phyloP scores from a whole-genome alignment of 768 basidiomycete genomes.

The Pleurotus citrinopileatus region DNA sequence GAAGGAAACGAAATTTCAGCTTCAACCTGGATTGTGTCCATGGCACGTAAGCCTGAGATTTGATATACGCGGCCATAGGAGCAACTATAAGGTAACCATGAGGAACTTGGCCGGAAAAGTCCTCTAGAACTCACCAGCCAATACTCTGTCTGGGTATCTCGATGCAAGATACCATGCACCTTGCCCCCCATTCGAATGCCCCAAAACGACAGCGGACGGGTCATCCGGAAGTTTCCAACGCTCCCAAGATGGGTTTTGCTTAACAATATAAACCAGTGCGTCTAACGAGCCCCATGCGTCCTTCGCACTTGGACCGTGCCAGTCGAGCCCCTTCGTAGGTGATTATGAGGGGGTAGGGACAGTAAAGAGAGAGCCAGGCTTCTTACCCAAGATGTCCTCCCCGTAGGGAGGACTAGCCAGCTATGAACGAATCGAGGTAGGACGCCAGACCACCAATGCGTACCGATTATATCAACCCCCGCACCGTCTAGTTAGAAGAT shows the following conservation, averaged over 20 bases:
- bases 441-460: conserved; percentile 60
- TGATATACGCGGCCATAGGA: conserved; percentile 81
- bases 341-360: conserved; percentile 2
- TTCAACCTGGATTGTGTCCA: conserved; percentile 59
- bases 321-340: conserved; percentile 72
- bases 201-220: conserved; percentile 63
- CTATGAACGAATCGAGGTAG: conserved; percentile 54
- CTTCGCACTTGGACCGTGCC: conserved; percentile 80
- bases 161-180: conserved; percentile 81
- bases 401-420: conserved; percentile 84
- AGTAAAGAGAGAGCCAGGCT: not conserved
- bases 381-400: conserved; percentile 78
- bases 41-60: conserved; percentile 84
- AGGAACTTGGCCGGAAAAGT: not conserved
- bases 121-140: conserved; percentile 45
- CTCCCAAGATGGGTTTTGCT: conserved; percentile 32
- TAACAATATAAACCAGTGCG: conserved; percentile 49
- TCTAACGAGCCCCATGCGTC: conserved; percentile 68
- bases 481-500: conserved; percentile 64
- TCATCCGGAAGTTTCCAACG: conserved; percentile 34
- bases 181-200: conserved; percentile 94
- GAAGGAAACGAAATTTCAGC: not conserved
- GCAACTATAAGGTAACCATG: conserved; percentile 52
- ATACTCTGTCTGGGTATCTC: conserved; percentile 72
- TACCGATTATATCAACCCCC: conserved; percentile 65